These are phyloP conservation scores for Coniochaeta prunicola DNA, from an alignment of 2,329 filamentous ascomycete species.

Conservation along the genomic window DNA sequence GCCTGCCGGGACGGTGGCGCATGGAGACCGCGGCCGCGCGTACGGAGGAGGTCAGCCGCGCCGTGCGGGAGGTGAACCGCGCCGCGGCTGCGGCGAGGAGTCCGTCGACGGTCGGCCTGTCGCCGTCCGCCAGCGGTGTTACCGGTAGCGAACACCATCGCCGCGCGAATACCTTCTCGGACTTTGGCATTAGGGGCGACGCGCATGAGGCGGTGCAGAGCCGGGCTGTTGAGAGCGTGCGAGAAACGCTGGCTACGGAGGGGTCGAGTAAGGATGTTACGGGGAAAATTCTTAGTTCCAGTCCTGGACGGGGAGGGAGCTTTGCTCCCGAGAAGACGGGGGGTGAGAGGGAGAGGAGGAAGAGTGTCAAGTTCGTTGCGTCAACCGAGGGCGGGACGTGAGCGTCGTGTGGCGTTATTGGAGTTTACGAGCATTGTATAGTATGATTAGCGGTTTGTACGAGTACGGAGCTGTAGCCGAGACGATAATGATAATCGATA, in stretches of 20 bases:
- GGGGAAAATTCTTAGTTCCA: slow-evolving; percentile 39
- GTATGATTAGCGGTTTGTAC: not conserved
- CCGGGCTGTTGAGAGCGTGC: slow-evolving; percentile 51
- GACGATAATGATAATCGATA: not conserved
- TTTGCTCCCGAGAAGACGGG: not conserved
- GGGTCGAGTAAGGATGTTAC: slow-evolving; percentile 8
- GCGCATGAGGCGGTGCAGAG: slow-evolving; percentile 50
- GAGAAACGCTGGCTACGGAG: slow-evolving; percentile 39
- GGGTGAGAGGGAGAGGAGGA: slow-evolving; percentile 46
- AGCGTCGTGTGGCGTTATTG: not conserved
- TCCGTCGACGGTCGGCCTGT: not conserved
- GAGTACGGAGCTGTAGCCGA: not conserved
- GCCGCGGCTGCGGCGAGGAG: slow-evolving; percentile 3
- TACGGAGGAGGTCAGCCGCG: slow-evolving; percentile 45
- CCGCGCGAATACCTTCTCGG: slow-evolving; percentile 3
- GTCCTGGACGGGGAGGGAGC: slow-evolving; percentile 24
- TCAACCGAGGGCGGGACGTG: not conserved
- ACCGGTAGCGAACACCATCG: slow-evolving; percentile 2
- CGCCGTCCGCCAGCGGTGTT: not conserved
- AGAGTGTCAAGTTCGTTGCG: slow-evolving; percentile 54
- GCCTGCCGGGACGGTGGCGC: slow-evolving; percentile 49
- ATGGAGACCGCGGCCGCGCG: slow-evolving; percentile 36
- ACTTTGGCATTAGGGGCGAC: slow-evolving; percentile 35
- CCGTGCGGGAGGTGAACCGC: slow-evolving; percentile 29
- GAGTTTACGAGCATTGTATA: not conserved